Conservation (phyloP, 2,329 filamentous ascomycete genomes). For the Trichoderma cornu-damae region DNA sequence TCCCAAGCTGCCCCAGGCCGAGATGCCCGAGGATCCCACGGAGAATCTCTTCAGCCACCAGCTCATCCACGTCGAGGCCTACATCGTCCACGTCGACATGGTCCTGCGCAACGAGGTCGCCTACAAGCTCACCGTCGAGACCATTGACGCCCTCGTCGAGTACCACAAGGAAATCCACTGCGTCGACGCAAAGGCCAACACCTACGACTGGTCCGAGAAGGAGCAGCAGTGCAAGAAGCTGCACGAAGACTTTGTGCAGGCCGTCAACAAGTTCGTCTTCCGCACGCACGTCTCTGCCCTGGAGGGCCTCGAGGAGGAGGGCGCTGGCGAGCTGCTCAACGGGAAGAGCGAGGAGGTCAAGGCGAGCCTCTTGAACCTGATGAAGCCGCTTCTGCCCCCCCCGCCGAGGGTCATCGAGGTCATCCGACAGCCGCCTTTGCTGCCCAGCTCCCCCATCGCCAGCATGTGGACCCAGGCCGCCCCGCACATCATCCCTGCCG, state of each 20-base stretch:
- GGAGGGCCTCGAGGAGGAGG: conserved; percentile 94
- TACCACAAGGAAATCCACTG: conserved; percentile 97
- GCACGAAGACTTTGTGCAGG: conserved; percentile 93
- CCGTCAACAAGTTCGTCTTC: conserved; percentile 95
- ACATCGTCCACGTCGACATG: conserved; percentile 99
- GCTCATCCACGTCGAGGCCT: conserved; percentile 89
- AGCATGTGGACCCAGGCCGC: conserved; percentile 77
- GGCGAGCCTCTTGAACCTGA: conserved; percentile 73
- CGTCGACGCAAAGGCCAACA: conserved; percentile 79
- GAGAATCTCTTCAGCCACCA: conserved; percentile 91
- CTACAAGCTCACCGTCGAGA: conserved; percentile 93
- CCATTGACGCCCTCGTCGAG: conserved; percentile 87
- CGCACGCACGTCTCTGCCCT: conserved; percentile 81
- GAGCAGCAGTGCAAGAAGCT: conserved; percentile 94
- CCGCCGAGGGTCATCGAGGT: conserved; percentile 87
- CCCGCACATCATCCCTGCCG: conserved; percentile 56
- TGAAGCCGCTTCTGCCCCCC: conserved; percentile 80
- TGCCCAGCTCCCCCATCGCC: conserved; percentile 74
- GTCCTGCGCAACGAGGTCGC: conserved; percentile 95
- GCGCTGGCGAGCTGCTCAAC: conserved; percentile 84
- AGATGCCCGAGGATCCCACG: conserved; percentile 76
- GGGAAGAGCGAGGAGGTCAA: conserved; percentile 94
- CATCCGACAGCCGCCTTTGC: conserved; percentile 75
- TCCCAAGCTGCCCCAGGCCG: conserved; percentile 78
- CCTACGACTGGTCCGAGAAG: conserved; percentile 95